A percentile compares a stretch with the other conserved stretches of the same genome.
Conservation (phyloP, 192 early-diverging fungal species). For the Chytriomyces hyalinus region DNA sequence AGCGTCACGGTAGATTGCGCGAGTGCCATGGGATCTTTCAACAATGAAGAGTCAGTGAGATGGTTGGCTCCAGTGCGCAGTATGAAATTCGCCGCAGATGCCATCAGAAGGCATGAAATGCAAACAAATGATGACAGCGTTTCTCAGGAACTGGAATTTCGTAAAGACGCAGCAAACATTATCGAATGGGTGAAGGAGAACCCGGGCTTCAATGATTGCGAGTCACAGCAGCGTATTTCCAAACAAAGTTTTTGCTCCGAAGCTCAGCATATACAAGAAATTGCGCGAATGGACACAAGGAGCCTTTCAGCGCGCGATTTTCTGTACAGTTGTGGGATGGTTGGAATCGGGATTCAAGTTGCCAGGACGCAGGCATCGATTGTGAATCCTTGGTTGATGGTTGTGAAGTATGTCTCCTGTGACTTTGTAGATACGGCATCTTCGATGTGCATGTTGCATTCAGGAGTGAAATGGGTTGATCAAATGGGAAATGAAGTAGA, state of each 20-base stretch:
- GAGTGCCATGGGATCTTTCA: neutral
- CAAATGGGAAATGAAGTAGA: neutral
- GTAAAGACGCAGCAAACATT: neutral
- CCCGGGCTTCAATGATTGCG: too few species aligned
- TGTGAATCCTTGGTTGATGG: constrained; percentile 15
- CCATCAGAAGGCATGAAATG: neutral
- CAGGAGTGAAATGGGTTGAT: constrained; percentile 7
- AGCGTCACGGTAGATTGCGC: constrained; percentile 1
- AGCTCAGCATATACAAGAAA: neutral
- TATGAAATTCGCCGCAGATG: constrained; percentile 1
- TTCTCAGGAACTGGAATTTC: neutral
- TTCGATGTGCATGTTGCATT: constrained; percentile 16
- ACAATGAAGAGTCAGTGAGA: neutral
- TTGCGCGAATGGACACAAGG: neutral
- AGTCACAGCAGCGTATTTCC: neutral
- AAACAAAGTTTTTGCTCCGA: neutral
- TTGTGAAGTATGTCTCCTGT: neutral
- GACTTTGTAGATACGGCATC: constrained; percentile 6
- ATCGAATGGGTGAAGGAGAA: neutral
- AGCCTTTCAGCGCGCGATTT: neutral
- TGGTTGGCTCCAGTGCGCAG: neutral
- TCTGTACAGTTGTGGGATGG: constrained; percentile 7
- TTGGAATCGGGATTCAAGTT: constrained; percentile 4
- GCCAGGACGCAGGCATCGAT: neutral
- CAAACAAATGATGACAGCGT: neutral